phyloP scores from a whole-genome alignment of 257 asterid species.

The Ligustrum vulgare region DNA sequence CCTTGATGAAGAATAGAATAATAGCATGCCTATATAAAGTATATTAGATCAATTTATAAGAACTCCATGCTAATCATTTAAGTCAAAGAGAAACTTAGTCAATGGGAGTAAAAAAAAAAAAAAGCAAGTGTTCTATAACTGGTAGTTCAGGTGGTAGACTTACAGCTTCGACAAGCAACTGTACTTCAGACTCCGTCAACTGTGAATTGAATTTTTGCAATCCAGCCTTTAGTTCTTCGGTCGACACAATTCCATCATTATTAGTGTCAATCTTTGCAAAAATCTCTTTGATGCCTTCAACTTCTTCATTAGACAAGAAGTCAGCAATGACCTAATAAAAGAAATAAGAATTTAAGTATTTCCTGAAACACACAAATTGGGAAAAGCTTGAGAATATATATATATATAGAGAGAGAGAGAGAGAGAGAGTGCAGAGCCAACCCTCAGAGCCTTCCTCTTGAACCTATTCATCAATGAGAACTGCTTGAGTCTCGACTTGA shows the following conservation, averaged over 20 bases:
- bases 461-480: conserved; percentile 92
- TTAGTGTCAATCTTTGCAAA: conserved; percentile 78
- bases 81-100: neutral
- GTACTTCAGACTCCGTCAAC: conserved; percentile 76
- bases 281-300: conserved; percentile 82
- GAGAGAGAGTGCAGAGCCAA: conserved; percentile 51
- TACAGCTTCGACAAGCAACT: conserved; percentile 88
- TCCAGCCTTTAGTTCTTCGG: conserved; percentile 77
- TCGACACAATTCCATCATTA: conserved; percentile 75
- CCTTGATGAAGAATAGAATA: neutral
- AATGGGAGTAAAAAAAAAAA: neutral
- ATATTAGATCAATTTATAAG: neutral
- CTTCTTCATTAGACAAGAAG: conserved; percentile 90
- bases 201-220: conserved; percentile 65
- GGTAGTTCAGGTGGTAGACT: conserved; percentile 27
- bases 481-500: conserved; percentile 88
- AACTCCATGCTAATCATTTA: neutral
- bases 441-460: conserved; percentile 96
- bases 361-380: conserved; percentile 20
- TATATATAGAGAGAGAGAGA: too few species aligned
- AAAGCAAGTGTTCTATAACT: neutral
- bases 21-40: neutral
- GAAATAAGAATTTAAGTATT: conserved; percentile 18
- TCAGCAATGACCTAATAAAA: conserved; percentile 84
- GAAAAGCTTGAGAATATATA: conserved; percentile 1